A percentile compares a stretch with the other conserved stretches of the same genome.
These are phyloP conservation scores for Ustilaginoidea virens DNA, from an alignment of 2,329 filamentous ascomycete species.

Conservation along the genomic window DNA sequence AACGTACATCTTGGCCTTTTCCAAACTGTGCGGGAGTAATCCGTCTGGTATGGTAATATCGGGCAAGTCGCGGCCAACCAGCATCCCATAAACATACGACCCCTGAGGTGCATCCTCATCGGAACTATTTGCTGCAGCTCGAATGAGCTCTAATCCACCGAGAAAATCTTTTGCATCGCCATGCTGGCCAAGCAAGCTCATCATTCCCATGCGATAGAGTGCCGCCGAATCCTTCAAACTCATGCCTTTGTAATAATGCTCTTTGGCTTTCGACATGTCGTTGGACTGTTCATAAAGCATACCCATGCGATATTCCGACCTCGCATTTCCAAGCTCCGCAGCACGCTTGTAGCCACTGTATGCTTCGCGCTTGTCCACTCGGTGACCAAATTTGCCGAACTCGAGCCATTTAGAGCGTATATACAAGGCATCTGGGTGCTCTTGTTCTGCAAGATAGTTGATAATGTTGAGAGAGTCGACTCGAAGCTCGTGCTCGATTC, in stretches of 20 bases:
- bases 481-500: conserved; percentile 75
- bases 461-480: conserved; percentile 87
- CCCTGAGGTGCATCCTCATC: conserved; percentile 96
- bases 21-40: conserved; percentile 55
- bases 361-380: conserved; percentile 87
- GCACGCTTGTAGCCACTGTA: conserved; percentile 75
- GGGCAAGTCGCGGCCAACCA: conserved; percentile 79
- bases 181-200: conserved; percentile 88
- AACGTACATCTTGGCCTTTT: conserved; percentile 68
- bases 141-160: conserved; percentile 68
- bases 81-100: conserved; percentile 90
- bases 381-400: conserved; percentile 87
- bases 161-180: conserved; percentile 71
- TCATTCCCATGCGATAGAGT: conserved; percentile 82
- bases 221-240: conserved; percentile 75
- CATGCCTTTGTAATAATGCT: conserved; percentile 76
- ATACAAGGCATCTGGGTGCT: conserved; percentile 87
- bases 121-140: conserved; percentile 65
- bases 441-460: conserved; percentile 74
- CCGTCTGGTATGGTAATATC: conserved; percentile 66
- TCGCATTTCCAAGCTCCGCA: conserved; percentile 70
- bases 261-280: conserved; percentile 77
- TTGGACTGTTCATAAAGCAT: conserved; percentile 97
- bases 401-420: conserved; percentile 94
- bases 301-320: conserved; percentile 91